Conservation (phyloP, 768 basidiomycete species). For the Auricularia heimuer region DNA sequence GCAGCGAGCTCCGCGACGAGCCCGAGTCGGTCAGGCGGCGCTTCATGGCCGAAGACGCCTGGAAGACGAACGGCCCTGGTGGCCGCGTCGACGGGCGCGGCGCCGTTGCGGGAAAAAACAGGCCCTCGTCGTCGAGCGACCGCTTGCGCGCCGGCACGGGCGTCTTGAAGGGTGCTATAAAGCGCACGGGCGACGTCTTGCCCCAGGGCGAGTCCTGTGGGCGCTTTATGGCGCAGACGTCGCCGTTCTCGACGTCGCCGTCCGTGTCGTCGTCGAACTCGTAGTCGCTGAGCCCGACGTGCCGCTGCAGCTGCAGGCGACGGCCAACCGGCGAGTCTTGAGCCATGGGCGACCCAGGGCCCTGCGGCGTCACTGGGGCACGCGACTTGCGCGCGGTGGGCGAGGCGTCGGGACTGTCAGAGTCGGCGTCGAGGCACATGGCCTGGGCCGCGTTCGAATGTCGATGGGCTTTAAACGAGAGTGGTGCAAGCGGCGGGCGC, state of each 20-base stretch:
- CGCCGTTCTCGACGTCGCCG: neutral
- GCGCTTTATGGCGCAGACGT: neutral
- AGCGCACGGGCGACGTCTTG: neutral
- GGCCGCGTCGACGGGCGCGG: neutral
- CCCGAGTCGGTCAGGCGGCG: neutral
- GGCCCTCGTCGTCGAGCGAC: neutral
- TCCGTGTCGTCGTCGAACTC: neutral
- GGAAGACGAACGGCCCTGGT: neutral
- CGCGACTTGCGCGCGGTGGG: neutral
- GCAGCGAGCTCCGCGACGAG: neutral
- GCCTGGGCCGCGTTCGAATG: neutral
- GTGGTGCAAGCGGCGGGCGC: neutral
- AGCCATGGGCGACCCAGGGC: neutral
- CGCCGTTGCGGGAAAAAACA: neutral
- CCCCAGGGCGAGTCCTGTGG: neutral
- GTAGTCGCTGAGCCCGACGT: conserved; percentile 1
- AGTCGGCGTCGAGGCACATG: neutral
- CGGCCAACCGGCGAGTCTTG: neutral
- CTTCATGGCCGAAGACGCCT: neutral
- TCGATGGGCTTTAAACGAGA: neutral
- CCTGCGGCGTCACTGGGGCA: neutral
- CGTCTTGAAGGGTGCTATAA: neutral
- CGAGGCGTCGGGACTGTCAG: neutral
- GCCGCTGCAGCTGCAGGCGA: neutral
- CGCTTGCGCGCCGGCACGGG: neutral